Percentiles rank a stretch among this genome's conserved stretches.
Evolutionary conservation across 1,139 yeast species (phyloP).

Genomic region (Yamadazyma aaseri): DNA sequence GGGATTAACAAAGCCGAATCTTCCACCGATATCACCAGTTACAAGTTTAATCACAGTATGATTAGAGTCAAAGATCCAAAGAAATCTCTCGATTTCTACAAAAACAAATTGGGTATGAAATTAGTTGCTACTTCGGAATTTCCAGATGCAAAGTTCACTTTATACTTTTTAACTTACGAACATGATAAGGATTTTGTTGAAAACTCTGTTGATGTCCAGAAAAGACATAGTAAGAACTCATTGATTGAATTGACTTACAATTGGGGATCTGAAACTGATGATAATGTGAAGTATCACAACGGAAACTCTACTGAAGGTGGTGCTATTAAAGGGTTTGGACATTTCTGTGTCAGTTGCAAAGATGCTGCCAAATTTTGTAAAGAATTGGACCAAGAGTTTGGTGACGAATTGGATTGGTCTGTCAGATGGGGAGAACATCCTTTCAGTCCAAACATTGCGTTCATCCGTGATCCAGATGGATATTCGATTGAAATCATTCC

Average conservation of each 20-base stretch:
- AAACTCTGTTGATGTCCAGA: conserved; percentile 28
- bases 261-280: conserved; percentile 88
- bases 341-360: conserved; percentile 71
- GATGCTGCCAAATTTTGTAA: conserved; percentile 60
- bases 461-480: conserved; percentile 89
- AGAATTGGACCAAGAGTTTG: conserved; percentile 43
- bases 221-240: conserved; percentile 54
- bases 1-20: conserved; percentile 39
- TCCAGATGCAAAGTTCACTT: conserved; percentile 73
- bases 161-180: conserved; percentile 80
- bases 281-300: conserved; percentile 72
- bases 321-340: conserved; percentile 81
- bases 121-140: conserved; percentile 55
- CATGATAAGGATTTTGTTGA: conserved; percentile 36
- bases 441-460: conserved; percentile 48
- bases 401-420: conserved; percentile 37
- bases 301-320: conserved; percentile 63
- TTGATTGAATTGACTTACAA: conserved; percentile 88
- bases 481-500: conserved; percentile 72
- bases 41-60: conserved; percentile 88
- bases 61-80: conserved; percentile 84
- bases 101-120: conserved; percentile 77
- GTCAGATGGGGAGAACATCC: conserved; percentile 57
- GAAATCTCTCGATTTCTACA: conserved; percentile 73
- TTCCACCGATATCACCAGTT: conserved; percentile 40